Evolutionary conservation across 495 filamentous ascomycete species (phyloP).

Genomic region (Penicilliopsis zonata): DNA sequence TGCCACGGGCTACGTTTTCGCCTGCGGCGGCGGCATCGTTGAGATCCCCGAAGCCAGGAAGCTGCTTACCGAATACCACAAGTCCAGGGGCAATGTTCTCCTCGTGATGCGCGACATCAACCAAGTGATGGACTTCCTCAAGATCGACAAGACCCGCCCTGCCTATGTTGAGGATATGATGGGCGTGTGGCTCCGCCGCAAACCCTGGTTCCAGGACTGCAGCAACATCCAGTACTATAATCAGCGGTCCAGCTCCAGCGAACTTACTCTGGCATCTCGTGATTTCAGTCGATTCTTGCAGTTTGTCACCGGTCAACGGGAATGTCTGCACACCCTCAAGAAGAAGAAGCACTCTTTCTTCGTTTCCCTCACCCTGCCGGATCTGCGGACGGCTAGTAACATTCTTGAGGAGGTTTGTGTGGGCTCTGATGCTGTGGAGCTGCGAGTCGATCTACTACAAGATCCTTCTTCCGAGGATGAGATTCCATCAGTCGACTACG

Average conservation of each 20-base stretch:
- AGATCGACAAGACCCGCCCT: conserved; percentile 80
- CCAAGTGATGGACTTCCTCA: conserved; percentile 79
- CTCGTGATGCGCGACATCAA: conserved; percentile 81
- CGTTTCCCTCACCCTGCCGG: conserved; percentile 75
- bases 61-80: conserved; percentile 60
- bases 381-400: conserved; percentile 49
- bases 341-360: conserved; percentile 80
- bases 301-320: conserved; percentile 55
- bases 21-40: conserved; percentile 88
- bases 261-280: conserved; percentile 49
- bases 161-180: conserved; percentile 92
- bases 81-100: conserved; percentile 76
- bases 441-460: conserved; percentile 83
- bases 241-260: conserved; percentile 41
- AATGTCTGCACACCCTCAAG: conserved; percentile 51
- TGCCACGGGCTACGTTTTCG: conserved; percentile 68
- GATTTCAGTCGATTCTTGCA: conserved; percentile 74
- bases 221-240: conserved; percentile 93
- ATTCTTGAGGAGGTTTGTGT: conserved; percentile 61
- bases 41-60: conserved; percentile 76
- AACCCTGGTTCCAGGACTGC: conserved; percentile 85
- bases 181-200: conserved; percentile 81
- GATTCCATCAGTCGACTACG: conserved; percentile 57
- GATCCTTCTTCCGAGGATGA: conserved; percentile 50
- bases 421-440: conserved; percentile 86